Conservation (phyloP, 2,329 filamentous ascomycete species). For the Moelleriella libera region DNA sequence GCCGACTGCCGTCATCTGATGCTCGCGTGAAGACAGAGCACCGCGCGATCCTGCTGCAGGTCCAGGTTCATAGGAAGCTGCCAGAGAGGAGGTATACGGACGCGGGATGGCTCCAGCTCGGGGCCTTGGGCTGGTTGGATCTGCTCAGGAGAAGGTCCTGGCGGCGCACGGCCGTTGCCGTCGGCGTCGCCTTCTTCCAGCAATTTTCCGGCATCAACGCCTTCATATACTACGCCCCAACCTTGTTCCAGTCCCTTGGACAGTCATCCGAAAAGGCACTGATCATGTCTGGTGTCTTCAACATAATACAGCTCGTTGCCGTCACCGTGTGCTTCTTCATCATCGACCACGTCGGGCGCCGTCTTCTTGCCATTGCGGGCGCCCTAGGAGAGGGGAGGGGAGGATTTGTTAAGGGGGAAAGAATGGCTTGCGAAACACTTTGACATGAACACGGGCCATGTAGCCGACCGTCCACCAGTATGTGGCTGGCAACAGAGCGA, state of each 20-base stretch:
- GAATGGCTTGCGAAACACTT: too few species aligned
- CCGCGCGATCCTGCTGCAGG: slow-evolving; percentile 34
- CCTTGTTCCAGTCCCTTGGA: slow-evolving; percentile 13
- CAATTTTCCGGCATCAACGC: slow-evolving; percentile 11
- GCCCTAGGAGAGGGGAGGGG: neutral
- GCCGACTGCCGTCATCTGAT: slow-evolving; percentile 26
- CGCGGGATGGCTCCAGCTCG: slow-evolving; percentile 20
- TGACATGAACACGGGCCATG: too few species aligned
- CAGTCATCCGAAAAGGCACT: slow-evolving; percentile 13
- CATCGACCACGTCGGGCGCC: slow-evolving; percentile 17
- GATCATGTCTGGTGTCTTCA: slow-evolving; percentile 18
- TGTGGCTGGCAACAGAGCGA: too few species aligned
- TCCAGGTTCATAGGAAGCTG: slow-evolving; percentile 25
- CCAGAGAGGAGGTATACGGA: neutral
- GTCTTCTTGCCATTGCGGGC: slow-evolving; percentile 1
- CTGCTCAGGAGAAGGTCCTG: slow-evolving; percentile 29
- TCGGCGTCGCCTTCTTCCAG: slow-evolving; percentile 11
- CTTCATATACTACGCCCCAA: slow-evolving; percentile 14
- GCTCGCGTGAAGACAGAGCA: slow-evolving; percentile 29
- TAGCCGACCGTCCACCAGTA: too few species aligned
- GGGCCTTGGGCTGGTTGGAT: slow-evolving; percentile 29
- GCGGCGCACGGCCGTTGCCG: slow-evolving; percentile 18
- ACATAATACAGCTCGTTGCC: slow-evolving; percentile 18
- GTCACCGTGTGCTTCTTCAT: slow-evolving; percentile 12
- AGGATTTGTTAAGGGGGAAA: too few species aligned